Percentiles rank a stretch among this genome's conserved stretches.
Conservation (phyloP, 306 rosid genomes). For the Malus fusca region DNA sequence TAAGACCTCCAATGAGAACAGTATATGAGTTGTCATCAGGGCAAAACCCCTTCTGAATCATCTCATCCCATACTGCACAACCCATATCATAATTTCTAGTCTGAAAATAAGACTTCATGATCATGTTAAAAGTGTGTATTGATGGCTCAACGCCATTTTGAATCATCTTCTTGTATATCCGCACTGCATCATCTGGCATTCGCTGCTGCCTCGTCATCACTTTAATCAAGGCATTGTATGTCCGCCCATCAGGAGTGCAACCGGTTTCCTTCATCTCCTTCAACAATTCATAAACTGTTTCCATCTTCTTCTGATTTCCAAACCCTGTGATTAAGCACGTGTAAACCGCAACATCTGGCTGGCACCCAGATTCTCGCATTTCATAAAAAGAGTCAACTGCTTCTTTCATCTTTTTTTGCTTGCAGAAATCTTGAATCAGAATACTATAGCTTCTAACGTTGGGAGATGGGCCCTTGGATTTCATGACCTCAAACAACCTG, state of each 20-base stretch:
- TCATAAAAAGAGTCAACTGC: constrained; percentile 52
- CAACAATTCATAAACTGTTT: constrained; percentile 43
- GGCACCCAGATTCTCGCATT: constrained; percentile 53
- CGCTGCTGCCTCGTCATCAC: constrained; percentile 58
- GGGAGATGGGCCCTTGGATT: constrained; percentile 71
- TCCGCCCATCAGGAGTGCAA: constrained; percentile 62
- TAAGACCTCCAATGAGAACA: constrained; percentile 70
- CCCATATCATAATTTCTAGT: constrained; percentile 67
- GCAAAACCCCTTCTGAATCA: constrained; percentile 64
- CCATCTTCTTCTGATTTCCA: constrained; percentile 79
- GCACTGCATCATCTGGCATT: constrained; percentile 71
- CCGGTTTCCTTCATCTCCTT: constrained; percentile 59
- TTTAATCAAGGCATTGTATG: constrained; percentile 73
- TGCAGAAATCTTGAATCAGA: constrained; percentile 63
- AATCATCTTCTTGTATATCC: constrained; percentile 73
- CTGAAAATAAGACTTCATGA: constrained; percentile 76
- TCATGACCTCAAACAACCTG: constrained; percentile 85
- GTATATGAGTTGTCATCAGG: constrained; percentile 79
- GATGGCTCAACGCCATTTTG: constrained; percentile 52
- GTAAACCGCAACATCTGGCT: constrained; percentile 60
- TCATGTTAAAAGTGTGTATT: constrained; percentile 82
- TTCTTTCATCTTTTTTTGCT: constrained; percentile 60
- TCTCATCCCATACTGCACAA: constrained; percentile 56
- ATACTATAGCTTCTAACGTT: constrained; percentile 59
- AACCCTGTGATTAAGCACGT: constrained; percentile 75